Base-by-base conservation (phyloP, 2,329 filamentous ascomycete genomes). In the Exophiala alcalophila region DNA sequence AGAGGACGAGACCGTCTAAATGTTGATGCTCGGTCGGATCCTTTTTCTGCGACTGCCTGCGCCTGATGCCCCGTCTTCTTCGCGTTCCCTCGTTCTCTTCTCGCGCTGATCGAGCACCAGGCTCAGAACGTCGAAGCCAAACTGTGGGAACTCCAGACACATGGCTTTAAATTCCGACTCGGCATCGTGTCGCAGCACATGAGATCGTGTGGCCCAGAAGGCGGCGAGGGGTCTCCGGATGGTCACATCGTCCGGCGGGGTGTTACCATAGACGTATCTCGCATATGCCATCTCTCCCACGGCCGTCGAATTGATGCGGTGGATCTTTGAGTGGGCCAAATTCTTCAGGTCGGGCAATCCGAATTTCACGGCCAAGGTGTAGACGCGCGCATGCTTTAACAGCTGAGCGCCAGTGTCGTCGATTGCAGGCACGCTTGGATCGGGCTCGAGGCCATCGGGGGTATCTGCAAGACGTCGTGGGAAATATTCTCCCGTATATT, bases 281-380 rank as follows among this genome's bases (percentile, higher is more conserved):
- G 90, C 90, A 65, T 95, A 96, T 18, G 83, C 80, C 60, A 96
- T 90, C 72, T 96, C 90, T 64, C 88, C 90, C 67, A 83, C 84
- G 24, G 88, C 87, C 0, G 86, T 94, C 30, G 84, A 87, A 60
- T 89, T 84, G 58, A 94, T 85, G 63, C 86, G 86, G 71, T 95
- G 88, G 58, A 96, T 95, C 73, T 96, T 96, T 62, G 79, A 81
- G 62, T 86, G 86, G 2, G 89, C 84, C 19, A 95, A 80, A 12
- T 74, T 78, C 65, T 86, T 86, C 50, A 96, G 79, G 7, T 71
- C 70, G 0, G 72, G 67, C 33, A 88, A 68, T 27, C 80, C 77
- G 49, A 92, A 81, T 65, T 84, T 88, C 57, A 89, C 84, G 16
- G 87, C 89, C 16, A 96, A 74, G 0, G 87, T 95, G 71, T 95